These are phyloP conservation scores for Coprinellus micaceus DNA, from an alignment of 768 basidiomycete species.

Conservation along the genomic window DNA sequence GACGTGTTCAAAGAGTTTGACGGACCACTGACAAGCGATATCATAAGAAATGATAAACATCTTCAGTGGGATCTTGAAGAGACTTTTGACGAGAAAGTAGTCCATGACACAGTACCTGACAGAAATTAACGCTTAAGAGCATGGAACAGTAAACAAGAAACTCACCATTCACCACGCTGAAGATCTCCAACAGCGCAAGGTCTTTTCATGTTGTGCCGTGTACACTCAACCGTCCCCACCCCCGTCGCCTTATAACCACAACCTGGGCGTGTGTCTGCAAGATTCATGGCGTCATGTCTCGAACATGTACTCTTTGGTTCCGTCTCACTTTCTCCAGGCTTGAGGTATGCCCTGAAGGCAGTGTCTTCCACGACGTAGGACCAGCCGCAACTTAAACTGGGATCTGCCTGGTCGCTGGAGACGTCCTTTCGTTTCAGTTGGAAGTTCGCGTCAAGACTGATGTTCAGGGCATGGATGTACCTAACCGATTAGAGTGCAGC, in stretches of 20 bases:
- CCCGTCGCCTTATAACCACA: slow-evolving; percentile 24
- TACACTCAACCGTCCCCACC: slow-evolving; percentile 25
- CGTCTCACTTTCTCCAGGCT: neutral
- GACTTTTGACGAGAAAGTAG: slow-evolving; percentile 17
- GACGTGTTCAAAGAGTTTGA: slow-evolving; percentile 4
- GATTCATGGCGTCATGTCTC: slow-evolving; percentile 13
- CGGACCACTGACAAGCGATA: slow-evolving; percentile 25
- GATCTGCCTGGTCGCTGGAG: neutral
- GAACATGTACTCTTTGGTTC: neutral
- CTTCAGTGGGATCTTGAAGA: neutral
- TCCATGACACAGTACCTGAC: slow-evolving; percentile 28
- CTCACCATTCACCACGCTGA: slow-evolving; percentile 30
- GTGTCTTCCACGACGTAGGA: neutral
- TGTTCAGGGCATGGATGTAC: neutral
- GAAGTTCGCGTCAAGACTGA: neutral
- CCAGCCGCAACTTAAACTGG: neutral
- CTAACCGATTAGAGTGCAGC: neutral
- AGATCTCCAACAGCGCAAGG: slow-evolving; percentile 27
- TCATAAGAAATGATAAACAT: slow-evolving; percentile 27
- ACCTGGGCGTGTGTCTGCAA: slow-evolving; percentile 14
- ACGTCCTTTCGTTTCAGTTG: neutral
- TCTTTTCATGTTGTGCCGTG: slow-evolving; percentile 27
- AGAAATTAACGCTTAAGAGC: neutral
- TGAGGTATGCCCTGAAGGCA: neutral
- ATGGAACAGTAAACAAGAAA: neutral